A percentile compares a stretch with the other conserved stretches of the same genome.
Evolutionary conservation across 2,329 filamentous ascomycete species (phyloP).

Genomic region (Xylariaceae sp.): DNA sequence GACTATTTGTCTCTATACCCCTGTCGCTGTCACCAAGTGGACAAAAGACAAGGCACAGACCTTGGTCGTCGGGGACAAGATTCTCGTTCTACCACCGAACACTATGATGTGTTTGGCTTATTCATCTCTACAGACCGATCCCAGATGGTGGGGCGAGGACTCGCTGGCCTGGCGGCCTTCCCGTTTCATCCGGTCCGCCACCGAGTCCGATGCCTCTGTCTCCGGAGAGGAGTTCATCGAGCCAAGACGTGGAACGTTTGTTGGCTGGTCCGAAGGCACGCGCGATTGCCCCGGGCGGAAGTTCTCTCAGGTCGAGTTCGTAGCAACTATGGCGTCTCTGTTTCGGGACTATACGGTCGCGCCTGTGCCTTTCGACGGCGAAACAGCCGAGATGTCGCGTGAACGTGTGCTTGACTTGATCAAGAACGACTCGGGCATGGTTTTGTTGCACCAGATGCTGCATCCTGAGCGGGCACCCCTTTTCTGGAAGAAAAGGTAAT

Average conservation of each 20-base stretch:
- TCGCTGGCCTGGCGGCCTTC: conserved; percentile 22
- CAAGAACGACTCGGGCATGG: conserved; percentile 7
- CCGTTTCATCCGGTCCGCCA: conserved; percentile 18
- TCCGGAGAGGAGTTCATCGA: conserved; percentile 16
- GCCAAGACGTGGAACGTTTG: conserved; percentile 16
- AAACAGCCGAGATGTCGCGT: conserved; percentile 10
- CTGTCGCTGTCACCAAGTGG: conserved; percentile 27
- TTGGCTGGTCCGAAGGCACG: conserved; percentile 29
- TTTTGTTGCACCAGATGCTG: conserved; percentile 12
- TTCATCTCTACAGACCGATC: conserved; percentile 22
- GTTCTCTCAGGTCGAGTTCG: conserved; percentile 30
- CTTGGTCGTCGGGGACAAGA: conserved; percentile 17
- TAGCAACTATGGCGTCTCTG: conserved; percentile 29
- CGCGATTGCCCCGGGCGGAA: conserved; percentile 29
- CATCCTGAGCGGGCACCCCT: conserved; percentile 10
- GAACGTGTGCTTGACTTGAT: conserved; percentile 7
- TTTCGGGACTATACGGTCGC: conserved; percentile 24
- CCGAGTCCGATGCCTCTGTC: neutral
- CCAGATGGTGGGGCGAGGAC: conserved; percentile 24
- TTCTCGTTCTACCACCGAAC: conserved; percentile 17
- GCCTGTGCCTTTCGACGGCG: conserved; percentile 14
- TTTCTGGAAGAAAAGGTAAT: conserved; percentile 6
- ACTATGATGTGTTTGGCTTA: conserved; percentile 21
- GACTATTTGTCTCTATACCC: conserved; percentile 37
- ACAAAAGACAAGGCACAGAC: conserved; percentile 14